Base-by-base conservation (phyloP, 106 monocot species). In the Dendrobium nobile region DNA sequence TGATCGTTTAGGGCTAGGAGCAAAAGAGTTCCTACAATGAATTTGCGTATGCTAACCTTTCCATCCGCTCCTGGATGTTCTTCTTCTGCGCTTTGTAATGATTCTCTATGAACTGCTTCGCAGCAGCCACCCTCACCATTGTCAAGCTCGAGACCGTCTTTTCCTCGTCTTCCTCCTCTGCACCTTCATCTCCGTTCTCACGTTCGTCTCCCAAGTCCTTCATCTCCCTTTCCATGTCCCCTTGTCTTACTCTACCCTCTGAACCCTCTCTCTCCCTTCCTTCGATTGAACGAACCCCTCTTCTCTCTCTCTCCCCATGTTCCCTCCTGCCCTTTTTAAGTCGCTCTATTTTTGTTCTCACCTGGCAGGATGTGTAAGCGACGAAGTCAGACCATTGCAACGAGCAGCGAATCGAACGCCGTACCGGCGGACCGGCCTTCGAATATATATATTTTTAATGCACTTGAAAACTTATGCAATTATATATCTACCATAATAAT, bases 61-160 rank as follows among this genome's bases (percentile, higher is more conserved):
- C 87, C 81, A 85, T 92, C 31, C 92, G 82, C 42, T 92, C 87
- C 80, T 89, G 85, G 58, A 92, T 85, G 78, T 92, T 92, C 92
- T 92, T 92, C 89, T 74, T 87, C 81, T 92, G 92, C n/a, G 89
- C 47, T 24, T 89, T 72, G 89, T 89, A 92, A 84, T 92, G 92
- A 77, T 87, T 92, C 87, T 92, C 92, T 81, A 92, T 92, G 85
- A 78, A 92, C 82, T 87, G 81, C 82, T 92, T 92, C 59, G 92
- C 89, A 4, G 89, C 89, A 9, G 92, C 92, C 51, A 92, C 92
- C 77, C 87, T 75, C 89, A 89, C 89, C 92, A 87, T 89, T 55
- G 92, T 92, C 72, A 89, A 78, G 67, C 84, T 87, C 77, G 92
- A 89, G 24, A 87, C 92, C 79, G 77, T 83, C 80, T 73, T 37